Evolutionary conservation across 768 basidiomycete species (phyloP), one percentile per base, ranked within the genome.

Genomic region (Xerocomellus chrysenteron): DNA sequence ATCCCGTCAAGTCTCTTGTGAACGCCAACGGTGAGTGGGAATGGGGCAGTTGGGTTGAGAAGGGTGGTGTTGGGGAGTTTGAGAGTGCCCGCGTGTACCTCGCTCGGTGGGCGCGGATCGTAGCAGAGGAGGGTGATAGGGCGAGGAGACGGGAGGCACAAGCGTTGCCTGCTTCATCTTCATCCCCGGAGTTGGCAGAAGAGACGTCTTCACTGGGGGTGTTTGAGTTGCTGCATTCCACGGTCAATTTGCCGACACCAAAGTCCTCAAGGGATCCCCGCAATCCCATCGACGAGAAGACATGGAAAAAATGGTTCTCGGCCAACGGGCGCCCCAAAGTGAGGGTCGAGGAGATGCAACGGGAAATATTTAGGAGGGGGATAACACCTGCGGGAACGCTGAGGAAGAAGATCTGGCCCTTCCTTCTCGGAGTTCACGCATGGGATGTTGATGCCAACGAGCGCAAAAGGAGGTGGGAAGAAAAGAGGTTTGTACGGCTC

Each of bases 51-150:
- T 93, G 92, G 92, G 90, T 92, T 0, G 92, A 94, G 71, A 90
- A 90, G 68, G 88, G 92, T 35, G 90, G 94, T 0, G 91, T 97
- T 3, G 94, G 93, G 7, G 94, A 97, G 69, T 98, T 96, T 69
- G 97, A 98, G 74, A 91, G 91, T 57, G 97, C 97, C 1, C 80
- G 95, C 5, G 92, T 98, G 8, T 98, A 98, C 70, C 83, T 99
- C 10, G 97, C 97, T 11, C 80, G 92, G 33, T 99, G 97, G 97
- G 97, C 97, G 4, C 81, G 95, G 48, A 90, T 94, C 56, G 97
- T 98, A 1, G 97, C 97, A 2, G 97, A 99, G 72, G 97, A 98
- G 69, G 97, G 97, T 17, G 97, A 99, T 71, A 81, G 92, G 16
- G 86, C 94, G 6, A 80, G 97, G 42, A 75, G 86, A 60, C 81